Conservation (phyloP, 352 stramenopile genomes). For the Phytophthora tubulina region DNA sequence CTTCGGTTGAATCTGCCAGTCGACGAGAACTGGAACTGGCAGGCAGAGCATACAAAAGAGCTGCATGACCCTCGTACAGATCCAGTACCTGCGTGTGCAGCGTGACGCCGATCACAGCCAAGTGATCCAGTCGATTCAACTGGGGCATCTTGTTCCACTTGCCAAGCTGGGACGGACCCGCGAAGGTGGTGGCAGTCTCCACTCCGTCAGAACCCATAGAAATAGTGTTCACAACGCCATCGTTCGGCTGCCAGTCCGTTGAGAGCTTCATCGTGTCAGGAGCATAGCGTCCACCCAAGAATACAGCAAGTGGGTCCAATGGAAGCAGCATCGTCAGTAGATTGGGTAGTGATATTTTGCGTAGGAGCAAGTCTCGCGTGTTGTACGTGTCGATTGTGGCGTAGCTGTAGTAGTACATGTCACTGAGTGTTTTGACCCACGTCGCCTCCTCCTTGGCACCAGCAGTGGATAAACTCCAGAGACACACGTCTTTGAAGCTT, state of each 20-base stretch:
- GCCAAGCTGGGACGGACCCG: slow-evolving; percentile 43
- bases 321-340: slow-evolving; percentile 59
- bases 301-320: slow-evolving; percentile 42
- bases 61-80: slow-evolving; percentile 44
- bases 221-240: slow-evolving; percentile 57
- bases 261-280: slow-evolving; percentile 42
- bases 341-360: slow-evolving; percentile 55
- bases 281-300: slow-evolving; percentile 50
- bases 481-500: slow-evolving; percentile 52
- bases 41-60: slow-evolving; percentile 41
- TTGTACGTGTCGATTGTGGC: slow-evolving; percentile 53
- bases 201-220: slow-evolving; percentile 53
- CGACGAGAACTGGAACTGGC: slow-evolving; percentile 21
- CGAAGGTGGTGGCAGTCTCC: slow-evolving; percentile 38
- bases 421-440: slow-evolving; percentile 61
- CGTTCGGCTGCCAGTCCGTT: slow-evolving; percentile 56
- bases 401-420: slow-evolving; percentile 74
- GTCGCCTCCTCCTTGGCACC: slow-evolving; percentile 61
- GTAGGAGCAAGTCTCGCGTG: slow-evolving; percentile 42
- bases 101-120: slow-evolving; percentile 54
- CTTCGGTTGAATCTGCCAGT: slow-evolving; percentile 35
- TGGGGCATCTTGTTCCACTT: slow-evolving; percentile 66
- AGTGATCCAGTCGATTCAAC: slow-evolving; percentile 57
- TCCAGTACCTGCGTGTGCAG: slow-evolving; percentile 55
- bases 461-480: slow-evolving; percentile 57